These are phyloP conservation scores for Chrysoporthe puriensis DNA, from an alignment of 2,329 filamentous ascomycete species.

Conservation along the genomic window DNA sequence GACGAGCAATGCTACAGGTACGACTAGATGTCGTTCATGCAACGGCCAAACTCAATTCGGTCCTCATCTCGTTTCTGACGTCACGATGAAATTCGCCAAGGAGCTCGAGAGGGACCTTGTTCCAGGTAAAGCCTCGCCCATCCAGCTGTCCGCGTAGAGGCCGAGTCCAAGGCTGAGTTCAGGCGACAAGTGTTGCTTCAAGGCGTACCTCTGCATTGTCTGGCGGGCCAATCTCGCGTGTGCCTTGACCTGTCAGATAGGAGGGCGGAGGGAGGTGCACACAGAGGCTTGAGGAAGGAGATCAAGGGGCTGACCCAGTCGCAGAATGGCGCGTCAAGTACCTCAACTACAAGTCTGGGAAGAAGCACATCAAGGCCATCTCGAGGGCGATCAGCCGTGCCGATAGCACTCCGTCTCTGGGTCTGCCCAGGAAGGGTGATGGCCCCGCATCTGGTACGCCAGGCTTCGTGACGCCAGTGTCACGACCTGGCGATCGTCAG, in stretches of 20 bases:
- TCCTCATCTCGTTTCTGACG: conserved; percentile 33
- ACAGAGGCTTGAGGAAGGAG: not conserved
- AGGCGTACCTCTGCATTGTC: not conserved
- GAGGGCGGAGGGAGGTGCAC: not conserved
- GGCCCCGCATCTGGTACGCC: conserved; percentile 36
- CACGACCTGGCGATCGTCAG: conserved; percentile 34
- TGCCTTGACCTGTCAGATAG: not conserved
- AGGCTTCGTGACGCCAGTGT: conserved; percentile 29
- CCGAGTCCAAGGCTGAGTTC: too few relatives aligned
- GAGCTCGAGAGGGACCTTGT: conserved; percentile 87
- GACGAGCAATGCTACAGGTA: not conserved
- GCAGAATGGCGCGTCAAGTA: conserved; percentile 91
- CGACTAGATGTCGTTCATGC: conserved; percentile 4
- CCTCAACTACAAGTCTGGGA: conserved; percentile 92
- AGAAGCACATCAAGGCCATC: conserved; percentile 90
- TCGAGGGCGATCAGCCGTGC: conserved; percentile 69
- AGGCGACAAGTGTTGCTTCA: too few relatives aligned
- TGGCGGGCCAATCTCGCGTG: not conserved
- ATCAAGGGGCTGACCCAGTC: conserved; percentile 1
- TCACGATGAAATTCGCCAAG: conserved; percentile 68
- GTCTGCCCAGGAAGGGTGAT: conserved; percentile 38
- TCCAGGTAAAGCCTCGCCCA: conserved; percentile 60
- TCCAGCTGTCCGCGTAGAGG: not conserved
- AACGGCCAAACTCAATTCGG: not conserved
- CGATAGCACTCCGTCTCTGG: conserved; percentile 52